Percentiles rank a stretch among this genome's conserved stretches.
Conservation (phyloP, 2,329 filamentous ascomycete species). For the Ophiostoma sp. region DNA sequence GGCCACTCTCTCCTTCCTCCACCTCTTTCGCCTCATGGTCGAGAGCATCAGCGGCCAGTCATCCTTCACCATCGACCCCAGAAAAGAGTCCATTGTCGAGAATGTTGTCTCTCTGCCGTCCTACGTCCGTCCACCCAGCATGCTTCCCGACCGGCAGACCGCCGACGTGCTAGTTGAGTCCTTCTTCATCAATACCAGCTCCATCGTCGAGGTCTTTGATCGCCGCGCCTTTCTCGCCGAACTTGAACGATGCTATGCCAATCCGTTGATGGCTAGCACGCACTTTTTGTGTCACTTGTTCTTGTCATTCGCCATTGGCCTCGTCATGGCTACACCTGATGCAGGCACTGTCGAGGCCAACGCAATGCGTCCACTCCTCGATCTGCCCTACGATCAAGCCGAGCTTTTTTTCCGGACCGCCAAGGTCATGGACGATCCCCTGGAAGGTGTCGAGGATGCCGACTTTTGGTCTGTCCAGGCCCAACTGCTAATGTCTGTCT, state of each 20-base stretch:
- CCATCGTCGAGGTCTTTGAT: constrained; percentile 62
- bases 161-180: constrained; percentile 57
- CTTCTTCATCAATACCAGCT: constrained; percentile 61
- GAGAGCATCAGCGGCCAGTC: constrained; percentile 55
- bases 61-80: constrained; percentile 59
- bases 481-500: constrained; percentile 63
- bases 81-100: constrained; percentile 58
- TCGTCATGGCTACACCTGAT: constrained; percentile 57
- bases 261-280: constrained; percentile 51
- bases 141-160: constrained; percentile 54
- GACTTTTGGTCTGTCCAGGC: constrained; percentile 67
- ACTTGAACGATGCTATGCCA: constrained; percentile 55
- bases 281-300: constrained; percentile 61
- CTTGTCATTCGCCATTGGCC: constrained; percentile 62
- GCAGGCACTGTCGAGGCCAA: constrained; percentile 50
- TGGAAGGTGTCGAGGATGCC: constrained; percentile 58
- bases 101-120: constrained; percentile 49
- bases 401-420: constrained; percentile 64
- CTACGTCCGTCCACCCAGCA: constrained; percentile 48
- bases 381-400: constrained; percentile 52
- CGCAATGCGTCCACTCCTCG: constrained; percentile 53
- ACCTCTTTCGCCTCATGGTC: constrained; percentile 61
- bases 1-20: constrained; percentile 60
- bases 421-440: constrained; percentile 50
- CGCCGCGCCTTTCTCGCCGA: constrained; percentile 49